phyloP scores from a whole-genome alignment of 2,329 filamentous ascomycete genomes.

The Lachnum nothofagi region DNA sequence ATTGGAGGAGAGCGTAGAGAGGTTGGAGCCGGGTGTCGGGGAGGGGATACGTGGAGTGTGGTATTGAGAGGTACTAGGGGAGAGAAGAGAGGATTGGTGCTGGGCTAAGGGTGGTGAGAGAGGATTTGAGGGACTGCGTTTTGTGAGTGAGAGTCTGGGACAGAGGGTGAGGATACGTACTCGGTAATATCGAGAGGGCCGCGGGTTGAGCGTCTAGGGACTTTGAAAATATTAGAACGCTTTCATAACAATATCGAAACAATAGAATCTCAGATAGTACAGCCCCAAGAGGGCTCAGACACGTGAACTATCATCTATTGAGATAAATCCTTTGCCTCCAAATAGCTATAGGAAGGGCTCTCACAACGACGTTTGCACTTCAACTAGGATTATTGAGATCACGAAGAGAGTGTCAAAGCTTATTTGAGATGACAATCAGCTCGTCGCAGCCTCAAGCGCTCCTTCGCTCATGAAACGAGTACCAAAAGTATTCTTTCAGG shows the following conservation, averaged over 20 bases:
- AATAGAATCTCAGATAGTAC: not conserved
- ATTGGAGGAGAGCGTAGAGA: conserved; percentile 17
- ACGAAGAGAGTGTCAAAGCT: no score
- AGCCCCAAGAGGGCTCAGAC: not conserved
- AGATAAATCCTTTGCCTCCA: no score
- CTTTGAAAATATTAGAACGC: conserved; percentile 15
- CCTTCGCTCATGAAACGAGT: no score
- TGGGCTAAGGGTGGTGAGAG: not conserved
- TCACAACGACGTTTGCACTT: no score
- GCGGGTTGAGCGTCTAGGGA: conserved; percentile 64
- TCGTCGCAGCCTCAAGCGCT: no score
- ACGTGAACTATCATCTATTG: not conserved
- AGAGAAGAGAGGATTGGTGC: conserved; percentile 17
- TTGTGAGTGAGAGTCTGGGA: conserved; percentile 20
- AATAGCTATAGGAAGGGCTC: no score
- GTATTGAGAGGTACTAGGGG: conserved; percentile 20
- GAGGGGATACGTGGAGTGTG: conserved; percentile 25
- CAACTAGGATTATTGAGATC: no score
- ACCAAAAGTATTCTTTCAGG: no score
- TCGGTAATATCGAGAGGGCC: conserved; percentile 73
- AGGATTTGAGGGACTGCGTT: conserved; percentile 13
- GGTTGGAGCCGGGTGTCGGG: conserved; percentile 25
- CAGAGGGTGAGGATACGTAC: conserved; percentile 44
- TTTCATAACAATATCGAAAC: not conserved
- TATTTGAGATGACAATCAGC: no score